phyloP scores from a whole-genome alignment of 306 rosid species.

The Luffa acutangula region DNA sequence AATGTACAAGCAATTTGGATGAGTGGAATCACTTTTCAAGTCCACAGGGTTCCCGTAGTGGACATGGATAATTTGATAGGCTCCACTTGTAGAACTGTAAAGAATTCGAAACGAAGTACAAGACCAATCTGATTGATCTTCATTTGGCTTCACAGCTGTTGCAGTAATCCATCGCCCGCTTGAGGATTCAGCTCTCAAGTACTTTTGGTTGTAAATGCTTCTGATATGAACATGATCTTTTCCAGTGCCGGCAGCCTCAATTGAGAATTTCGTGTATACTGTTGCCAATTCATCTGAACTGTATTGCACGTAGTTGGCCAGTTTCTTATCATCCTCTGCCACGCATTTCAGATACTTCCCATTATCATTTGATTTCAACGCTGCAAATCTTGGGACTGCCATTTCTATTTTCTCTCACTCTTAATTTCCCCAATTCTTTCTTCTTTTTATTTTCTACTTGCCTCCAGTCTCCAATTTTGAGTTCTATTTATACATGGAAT shows the following conservation, averaged over 20 bases:
- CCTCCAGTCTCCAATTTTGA: no score
- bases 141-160: neutral
- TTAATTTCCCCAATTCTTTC: no score
- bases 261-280: no score
- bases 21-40: neutral
- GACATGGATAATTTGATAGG: neutral
- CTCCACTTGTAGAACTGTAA: neutral
- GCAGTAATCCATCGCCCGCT: neutral
- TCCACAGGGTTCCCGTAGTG: neutral
- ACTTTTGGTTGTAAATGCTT: conserved; percentile 14
- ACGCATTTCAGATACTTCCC: no score
- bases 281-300: no score
- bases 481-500: no score
- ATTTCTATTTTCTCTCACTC: no score
- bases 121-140: neutral
- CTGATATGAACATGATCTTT: neutral
- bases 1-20: neutral
- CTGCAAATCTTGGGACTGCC: no score
- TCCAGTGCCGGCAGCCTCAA: neutral
- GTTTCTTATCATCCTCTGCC: no score
- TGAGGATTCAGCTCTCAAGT: neutral
- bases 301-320: no score
- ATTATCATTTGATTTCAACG: no score
- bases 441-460: no score
- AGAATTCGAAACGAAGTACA: conserved; percentile 8